phyloP scores from a whole-genome alignment of 2,329 filamentous ascomycete species.

The Sarocladium kiliense region DNA sequence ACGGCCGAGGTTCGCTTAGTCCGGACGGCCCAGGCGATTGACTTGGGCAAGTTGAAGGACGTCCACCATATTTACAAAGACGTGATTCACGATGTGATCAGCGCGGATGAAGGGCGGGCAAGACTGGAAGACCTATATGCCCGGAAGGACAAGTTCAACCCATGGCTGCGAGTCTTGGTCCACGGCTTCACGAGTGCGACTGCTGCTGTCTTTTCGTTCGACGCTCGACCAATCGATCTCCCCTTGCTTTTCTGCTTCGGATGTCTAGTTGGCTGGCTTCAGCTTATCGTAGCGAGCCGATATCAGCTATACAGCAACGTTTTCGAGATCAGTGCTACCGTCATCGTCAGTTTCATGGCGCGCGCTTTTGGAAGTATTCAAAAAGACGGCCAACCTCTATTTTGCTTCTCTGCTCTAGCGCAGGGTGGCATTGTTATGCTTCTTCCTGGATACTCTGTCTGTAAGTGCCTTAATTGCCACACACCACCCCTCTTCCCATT shows the following conservation, averaged over 20 bases:
- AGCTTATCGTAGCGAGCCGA: conserved; percentile 63
- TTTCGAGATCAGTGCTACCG: conserved; percentile 57
- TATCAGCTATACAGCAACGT: conserved; percentile 65
- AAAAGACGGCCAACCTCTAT: conserved; percentile 33
- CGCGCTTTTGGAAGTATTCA: conserved; percentile 58
- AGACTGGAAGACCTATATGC: conserved; percentile 49
- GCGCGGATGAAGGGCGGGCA: conserved; percentile 51
- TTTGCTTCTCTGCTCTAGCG: conserved; percentile 62
- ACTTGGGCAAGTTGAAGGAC: conserved; percentile 57
- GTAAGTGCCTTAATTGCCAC: conserved; percentile 23
- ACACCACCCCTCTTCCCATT: not conserved
- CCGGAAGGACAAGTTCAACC: conserved; percentile 49
- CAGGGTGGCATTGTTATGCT: conserved; percentile 63
- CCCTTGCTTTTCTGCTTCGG: conserved; percentile 65
- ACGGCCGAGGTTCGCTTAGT: conserved; percentile 65
- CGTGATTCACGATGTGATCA: conserved; percentile 55
- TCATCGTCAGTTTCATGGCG: conserved; percentile 58
- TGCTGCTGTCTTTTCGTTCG: conserved; percentile 72
- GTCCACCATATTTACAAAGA: conserved; percentile 60
- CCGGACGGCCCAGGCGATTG: conserved; percentile 50
- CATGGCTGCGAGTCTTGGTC: conserved; percentile 51
- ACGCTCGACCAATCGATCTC: conserved; percentile 65
- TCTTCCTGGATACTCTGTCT: conserved; percentile 59
- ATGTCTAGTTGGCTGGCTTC: conserved; percentile 62
- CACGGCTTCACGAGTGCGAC: conserved; percentile 69